Conservation (phyloP, 2,329 filamentous ascomycete genomes). For the Coniella lustricola region DNA sequence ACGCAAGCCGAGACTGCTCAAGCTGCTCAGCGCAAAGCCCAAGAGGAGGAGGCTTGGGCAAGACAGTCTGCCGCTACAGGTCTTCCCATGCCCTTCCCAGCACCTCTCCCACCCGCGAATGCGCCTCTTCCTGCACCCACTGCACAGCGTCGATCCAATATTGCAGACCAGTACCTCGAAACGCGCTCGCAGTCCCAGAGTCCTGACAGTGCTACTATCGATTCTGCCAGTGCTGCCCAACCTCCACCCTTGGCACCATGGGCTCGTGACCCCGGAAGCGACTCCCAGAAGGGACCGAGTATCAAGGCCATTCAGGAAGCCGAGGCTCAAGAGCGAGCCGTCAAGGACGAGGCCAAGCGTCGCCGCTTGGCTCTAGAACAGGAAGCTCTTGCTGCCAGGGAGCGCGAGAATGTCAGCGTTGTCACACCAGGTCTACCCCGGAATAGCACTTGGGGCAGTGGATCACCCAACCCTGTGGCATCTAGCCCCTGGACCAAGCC, state of each 20-base stretch:
- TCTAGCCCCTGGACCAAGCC: constrained; percentile 63
- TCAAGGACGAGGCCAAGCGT: constrained; percentile 74
- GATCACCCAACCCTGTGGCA: constrained; percentile 56
- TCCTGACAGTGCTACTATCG: constrained; percentile 46
- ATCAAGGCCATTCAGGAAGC: constrained; percentile 95
- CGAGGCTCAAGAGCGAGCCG: constrained; percentile 86
- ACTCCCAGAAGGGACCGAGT: constrained; percentile 74
- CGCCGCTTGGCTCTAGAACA: constrained; percentile 75
- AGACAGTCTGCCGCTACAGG: constrained; percentile 52
- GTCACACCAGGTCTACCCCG: constrained; percentile 75
- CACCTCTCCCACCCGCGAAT: constrained; percentile 64
- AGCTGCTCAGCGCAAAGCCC: constrained; percentile 45
- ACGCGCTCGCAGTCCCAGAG: constrained; percentile 71
- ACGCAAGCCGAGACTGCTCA: constrained; percentile 44
- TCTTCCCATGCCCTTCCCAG: constrained; percentile 69
- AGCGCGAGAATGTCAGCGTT: constrained; percentile 52
- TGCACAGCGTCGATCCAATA: constrained; percentile 76
- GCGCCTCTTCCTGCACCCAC: constrained; percentile 84
- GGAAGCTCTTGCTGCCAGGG: constrained; percentile 55
- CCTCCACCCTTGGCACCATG: constrained; percentile 81
- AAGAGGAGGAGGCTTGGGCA: constrained; percentile 37
- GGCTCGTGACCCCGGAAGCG: constrained; percentile 75
- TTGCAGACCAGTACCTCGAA: constrained; percentile 62
- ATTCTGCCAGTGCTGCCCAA: constrained; percentile 32
- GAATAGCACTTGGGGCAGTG: constrained; percentile 80